Conservation (phyloP, 1,139 yeast genomes). For the Yamadazyma epiphylla region DNA sequence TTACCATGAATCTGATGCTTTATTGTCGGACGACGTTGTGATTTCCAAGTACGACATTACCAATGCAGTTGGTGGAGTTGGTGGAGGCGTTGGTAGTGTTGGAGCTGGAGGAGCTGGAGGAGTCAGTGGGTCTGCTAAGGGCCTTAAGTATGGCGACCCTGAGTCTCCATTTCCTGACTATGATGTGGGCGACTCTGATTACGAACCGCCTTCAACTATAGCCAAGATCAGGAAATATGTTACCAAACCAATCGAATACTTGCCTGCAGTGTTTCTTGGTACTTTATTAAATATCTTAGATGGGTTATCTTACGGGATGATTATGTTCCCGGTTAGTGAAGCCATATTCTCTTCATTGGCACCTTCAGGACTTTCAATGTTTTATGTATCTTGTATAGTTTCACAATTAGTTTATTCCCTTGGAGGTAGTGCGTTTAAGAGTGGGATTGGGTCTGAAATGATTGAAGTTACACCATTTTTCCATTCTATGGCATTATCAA, state of each 20-base stretch:
- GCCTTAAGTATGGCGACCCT: background rate
- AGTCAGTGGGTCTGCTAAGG: too few species aligned
- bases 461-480: conserved; percentile 97
- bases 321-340: conserved; percentile 87
- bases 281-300: conserved; percentile 81
- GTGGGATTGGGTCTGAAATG: conserved; percentile 97
- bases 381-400: conserved; percentile 82
- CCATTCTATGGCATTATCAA: conserved; percentile 86
- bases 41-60: background rate
- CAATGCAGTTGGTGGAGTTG: background rate
- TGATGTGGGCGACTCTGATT: conserved; percentile 5
- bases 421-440: conserved; percentile 85
- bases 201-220: background rate
- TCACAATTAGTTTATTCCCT: conserved; percentile 84
- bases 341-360: conserved; percentile 73
- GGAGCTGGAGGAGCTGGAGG: background rate
- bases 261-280: conserved; percentile 84
- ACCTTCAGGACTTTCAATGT: conserved; percentile 90
- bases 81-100: background rate
- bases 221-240: conserved; percentile 15
- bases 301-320: conserved; percentile 96
- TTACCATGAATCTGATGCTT: background rate
- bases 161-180: conserved; percentile 3
- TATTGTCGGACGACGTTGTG: too few species aligned
- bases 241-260: conserved; percentile 41